These are phyloP conservation scores for Monosporascus ibericus DNA, from an alignment of 2,329 filamentous ascomycete species.

Conservation along the genomic window DNA sequence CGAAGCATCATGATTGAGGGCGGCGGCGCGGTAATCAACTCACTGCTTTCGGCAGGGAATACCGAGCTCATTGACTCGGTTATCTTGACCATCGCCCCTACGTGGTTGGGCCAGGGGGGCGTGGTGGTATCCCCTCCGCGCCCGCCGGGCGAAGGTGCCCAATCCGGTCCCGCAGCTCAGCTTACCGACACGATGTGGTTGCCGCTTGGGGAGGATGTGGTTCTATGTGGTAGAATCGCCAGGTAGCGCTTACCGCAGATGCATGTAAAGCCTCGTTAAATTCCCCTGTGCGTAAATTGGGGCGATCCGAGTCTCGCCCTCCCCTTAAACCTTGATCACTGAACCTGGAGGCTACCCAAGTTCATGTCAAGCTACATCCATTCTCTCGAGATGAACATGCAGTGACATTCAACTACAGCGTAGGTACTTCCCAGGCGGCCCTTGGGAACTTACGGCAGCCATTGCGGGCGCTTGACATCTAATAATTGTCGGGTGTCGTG, in stretches of 20 bases:
- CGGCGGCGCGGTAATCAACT: constrained; percentile 75
- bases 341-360: too few species aligned
- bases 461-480: too few species aligned
- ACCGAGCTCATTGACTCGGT: constrained; percentile 65
- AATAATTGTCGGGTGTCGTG: too few species aligned
- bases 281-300: too few species aligned
- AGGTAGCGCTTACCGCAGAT: background rate
- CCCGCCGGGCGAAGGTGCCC: constrained; percentile 41
- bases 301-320: too few species aligned
- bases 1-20: constrained; percentile 88
- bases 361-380: too few species aligned
- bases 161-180: constrained; percentile 55
- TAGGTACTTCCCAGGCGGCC: too few species aligned
- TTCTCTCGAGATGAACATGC: too few species aligned
- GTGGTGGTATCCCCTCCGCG: constrained; percentile 70
- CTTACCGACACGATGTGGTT: constrained; percentile 66
- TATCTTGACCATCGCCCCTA: constrained; percentile 84
- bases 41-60: constrained; percentile 60
- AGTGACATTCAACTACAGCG: too few species aligned
- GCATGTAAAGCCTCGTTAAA: background rate
- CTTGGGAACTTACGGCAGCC: too few species aligned
- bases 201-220: constrained; percentile 75
- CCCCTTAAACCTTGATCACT: background rate
- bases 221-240: constrained; percentile 64
- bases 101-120: constrained; percentile 79